Percentiles rank a stretch among this genome's conserved stretches.
Evolutionary conservation across 2,329 filamentous ascomycete genomes (phyloP).

Genomic region (Exophiala sp.): DNA sequence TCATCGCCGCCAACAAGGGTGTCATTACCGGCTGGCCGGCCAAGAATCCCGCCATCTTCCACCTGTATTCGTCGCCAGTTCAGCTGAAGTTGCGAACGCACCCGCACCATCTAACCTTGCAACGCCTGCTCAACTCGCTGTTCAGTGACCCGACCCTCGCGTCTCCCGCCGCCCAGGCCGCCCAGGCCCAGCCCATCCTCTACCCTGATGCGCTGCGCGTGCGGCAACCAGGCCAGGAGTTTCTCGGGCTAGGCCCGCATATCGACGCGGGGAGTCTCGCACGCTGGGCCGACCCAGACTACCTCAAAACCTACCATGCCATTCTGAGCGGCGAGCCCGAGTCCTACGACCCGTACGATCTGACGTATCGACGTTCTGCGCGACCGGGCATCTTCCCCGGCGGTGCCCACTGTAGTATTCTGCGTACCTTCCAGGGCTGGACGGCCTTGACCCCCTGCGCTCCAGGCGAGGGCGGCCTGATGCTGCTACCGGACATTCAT

Average conservation of each 20-base stretch:
- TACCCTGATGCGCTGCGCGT: conserved; percentile 40
- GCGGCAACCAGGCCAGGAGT: conserved; percentile 36
- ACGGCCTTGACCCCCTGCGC: conserved; percentile 39
- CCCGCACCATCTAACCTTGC: conserved; percentile 36
- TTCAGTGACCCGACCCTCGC: conserved; percentile 35
- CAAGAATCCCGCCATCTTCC: conserved; percentile 37
- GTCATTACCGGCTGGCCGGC: conserved; percentile 34
- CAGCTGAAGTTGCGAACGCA: conserved; percentile 38
- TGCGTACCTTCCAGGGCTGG: conserved; percentile 41
- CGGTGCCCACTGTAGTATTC: conserved; percentile 36
- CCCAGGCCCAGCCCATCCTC: conserved; percentile 32
- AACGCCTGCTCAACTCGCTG: conserved; percentile 37
- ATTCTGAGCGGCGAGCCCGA: conserved; percentile 38
- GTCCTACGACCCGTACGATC: conserved; percentile 37
- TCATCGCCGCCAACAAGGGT: neutral
- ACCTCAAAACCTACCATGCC: conserved; percentile 36
- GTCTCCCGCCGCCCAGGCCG: conserved; percentile 24
- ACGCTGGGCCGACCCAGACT: conserved; percentile 40
- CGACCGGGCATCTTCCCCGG: conserved; percentile 34
- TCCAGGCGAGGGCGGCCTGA: conserved; percentile 36
- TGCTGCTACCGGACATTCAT: conserved; percentile 39
- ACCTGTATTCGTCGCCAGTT: conserved; percentile 36
- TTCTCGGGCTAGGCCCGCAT: conserved; percentile 41
- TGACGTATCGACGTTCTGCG: conserved; percentile 32
- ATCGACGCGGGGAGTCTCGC: conserved; percentile 42